These are phyloP conservation scores for Nicotiana undulata DNA, from an alignment of 257 asterid species.

Conservation along the genomic window DNA sequence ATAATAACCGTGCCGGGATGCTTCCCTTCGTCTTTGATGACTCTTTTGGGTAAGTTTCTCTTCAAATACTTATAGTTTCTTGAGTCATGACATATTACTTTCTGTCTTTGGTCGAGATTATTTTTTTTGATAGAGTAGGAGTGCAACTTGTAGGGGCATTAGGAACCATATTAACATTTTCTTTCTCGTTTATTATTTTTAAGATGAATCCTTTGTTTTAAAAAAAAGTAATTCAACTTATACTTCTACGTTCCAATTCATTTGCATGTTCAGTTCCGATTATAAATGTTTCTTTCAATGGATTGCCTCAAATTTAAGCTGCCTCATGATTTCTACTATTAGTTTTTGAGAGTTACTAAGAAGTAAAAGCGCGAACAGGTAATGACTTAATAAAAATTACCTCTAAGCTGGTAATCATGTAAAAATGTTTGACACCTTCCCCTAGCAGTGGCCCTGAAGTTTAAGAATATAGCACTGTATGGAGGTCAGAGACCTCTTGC, in stretches of 20 bases:
- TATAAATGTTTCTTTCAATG: neutral
- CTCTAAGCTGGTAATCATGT: neutral
- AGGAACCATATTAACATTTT: neutral
- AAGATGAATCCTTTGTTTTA: neutral
- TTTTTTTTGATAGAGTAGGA: neutral
- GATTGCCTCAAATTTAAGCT: neutral
- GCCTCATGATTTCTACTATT: neutral
- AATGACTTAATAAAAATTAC: neutral
- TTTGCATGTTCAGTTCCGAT: neutral
- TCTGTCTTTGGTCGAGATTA: neutral
- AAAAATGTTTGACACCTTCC: neutral
- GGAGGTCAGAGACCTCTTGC: neutral
- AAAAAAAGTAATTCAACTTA: neutral
- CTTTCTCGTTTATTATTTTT: neutral
- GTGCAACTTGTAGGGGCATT: neutral
- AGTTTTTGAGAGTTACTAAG: neutral
- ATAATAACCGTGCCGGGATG: slow-evolving; percentile 89
- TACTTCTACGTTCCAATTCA: neutral
- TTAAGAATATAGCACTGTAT: neutral
- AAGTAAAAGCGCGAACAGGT: neutral
- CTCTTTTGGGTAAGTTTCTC: slow-evolving; percentile 74
- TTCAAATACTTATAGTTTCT: neutral
- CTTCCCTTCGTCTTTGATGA: slow-evolving; percentile 98
- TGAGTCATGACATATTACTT: neutral
- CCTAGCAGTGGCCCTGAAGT: neutral